phyloP scores from a whole-genome alignment of 2,329 filamentous ascomycete genomes.

The Sarocladium kiliense region DNA sequence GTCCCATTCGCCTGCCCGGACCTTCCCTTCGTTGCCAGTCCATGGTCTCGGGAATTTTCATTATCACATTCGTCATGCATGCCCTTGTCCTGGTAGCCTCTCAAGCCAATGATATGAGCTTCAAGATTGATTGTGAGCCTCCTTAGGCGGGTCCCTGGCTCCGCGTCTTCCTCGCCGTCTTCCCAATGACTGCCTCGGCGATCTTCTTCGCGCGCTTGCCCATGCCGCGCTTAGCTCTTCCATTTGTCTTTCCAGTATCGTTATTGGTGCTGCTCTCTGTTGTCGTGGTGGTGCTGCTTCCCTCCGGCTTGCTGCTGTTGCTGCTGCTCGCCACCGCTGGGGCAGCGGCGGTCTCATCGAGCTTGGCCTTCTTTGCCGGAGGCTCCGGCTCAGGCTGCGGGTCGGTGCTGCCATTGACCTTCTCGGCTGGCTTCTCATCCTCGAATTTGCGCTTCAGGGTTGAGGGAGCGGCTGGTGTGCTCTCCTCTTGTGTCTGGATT shows the following conservation, averaged over 20 bases:
- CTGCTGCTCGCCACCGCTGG: constrained; percentile 20
- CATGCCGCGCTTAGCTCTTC: constrained; percentile 18
- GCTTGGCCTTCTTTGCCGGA: constrained; percentile 20
- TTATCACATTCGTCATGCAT: background rate
- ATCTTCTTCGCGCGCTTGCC: constrained; percentile 33
- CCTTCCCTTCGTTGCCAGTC: background rate
- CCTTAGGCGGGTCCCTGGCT: constrained; percentile 31
- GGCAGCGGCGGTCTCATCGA: constrained; percentile 29
- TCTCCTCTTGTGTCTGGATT: constrained; percentile 14
- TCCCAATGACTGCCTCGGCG: constrained; percentile 24
- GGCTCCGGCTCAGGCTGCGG: constrained; percentile 10
- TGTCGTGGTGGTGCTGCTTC: constrained; percentile 12
- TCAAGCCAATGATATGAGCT: no score
- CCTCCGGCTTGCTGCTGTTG: constrained; percentile 21
- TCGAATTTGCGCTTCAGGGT: constrained; percentile 34
- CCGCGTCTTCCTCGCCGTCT: constrained; percentile 35
- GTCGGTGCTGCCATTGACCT: constrained; percentile 16
- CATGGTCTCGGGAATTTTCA: background rate
- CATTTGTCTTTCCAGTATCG: background rate
- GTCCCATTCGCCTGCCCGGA: background rate
- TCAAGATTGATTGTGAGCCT: constrained; percentile 13
- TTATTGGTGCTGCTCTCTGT: background rate
- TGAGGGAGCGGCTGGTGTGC: constrained; percentile 11
- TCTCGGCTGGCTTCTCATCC: constrained; percentile 15
- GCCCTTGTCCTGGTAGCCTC: background rate